These are phyloP conservation scores for Pittosporum tobira DNA, from an alignment of 129 eudicot species.

Conservation along the genomic window DNA sequence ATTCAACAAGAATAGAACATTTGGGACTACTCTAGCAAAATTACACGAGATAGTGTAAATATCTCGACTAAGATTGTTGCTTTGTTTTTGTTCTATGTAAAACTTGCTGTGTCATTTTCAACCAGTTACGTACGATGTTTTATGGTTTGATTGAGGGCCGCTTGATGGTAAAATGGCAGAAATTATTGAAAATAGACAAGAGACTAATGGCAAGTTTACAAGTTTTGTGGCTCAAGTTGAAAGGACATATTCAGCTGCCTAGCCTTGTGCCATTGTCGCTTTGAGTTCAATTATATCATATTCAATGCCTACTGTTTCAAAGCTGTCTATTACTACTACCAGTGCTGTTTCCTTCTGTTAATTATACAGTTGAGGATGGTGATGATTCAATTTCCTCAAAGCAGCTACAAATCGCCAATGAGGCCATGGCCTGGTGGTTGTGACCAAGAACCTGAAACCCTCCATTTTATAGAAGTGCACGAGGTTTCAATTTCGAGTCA, in stretches of 20 bases:
- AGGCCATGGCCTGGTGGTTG: too few species aligned
- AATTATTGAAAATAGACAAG: slow-evolving; percentile 12
- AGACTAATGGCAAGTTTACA: background rate
- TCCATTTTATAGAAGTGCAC: too few species aligned
- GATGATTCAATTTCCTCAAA: too few species aligned
- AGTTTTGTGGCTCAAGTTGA: slow-evolving; percentile 7
- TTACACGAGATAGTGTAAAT: background rate
- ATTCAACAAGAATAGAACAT: background rate
- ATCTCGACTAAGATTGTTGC: background rate
- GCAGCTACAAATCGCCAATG: too few species aligned
- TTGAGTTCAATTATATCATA: slow-evolving; percentile 4
- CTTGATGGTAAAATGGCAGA: slow-evolving; percentile 1
- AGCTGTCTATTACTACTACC: background rate
- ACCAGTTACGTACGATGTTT: slow-evolving; percentile 2
- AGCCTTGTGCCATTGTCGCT: slow-evolving; percentile 12
- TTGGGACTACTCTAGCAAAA: slow-evolving; percentile 2
- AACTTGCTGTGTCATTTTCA: slow-evolving; percentile 3
- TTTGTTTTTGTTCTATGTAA: slow-evolving; percentile 8
- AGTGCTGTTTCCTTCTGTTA: too few species aligned
- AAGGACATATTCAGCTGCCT: background rate
- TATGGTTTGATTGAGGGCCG: slow-evolving; percentile 6
- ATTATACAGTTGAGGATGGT: too few species aligned
- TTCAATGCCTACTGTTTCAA: background rate
- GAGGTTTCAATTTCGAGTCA: too few species aligned
- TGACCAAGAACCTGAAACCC: too few species aligned